Percentiles rank a stretch among this genome's conserved stretches.
Conservation (phyloP, 805 yeast species). For the Saturnispora kantuleensis region DNA sequence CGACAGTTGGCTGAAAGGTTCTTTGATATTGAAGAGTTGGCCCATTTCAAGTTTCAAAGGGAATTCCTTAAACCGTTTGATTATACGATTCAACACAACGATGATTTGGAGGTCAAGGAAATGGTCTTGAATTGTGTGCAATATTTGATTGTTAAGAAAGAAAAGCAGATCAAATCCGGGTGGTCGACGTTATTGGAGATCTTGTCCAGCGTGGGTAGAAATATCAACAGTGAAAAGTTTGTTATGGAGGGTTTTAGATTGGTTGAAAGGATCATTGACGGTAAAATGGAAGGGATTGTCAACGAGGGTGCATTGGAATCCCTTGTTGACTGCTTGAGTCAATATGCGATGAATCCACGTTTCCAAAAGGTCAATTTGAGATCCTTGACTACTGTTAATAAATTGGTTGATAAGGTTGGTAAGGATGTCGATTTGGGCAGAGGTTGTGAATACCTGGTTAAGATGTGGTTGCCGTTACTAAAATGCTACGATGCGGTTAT, state of each 20-base stretch:
- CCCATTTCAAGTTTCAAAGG: conserved; percentile 92
- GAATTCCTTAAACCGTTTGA: conserved; percentile 90
- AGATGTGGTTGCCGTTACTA: conserved; percentile 80
- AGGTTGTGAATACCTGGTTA: conserved; percentile 34
- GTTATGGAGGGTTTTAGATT: conserved; percentile 57
- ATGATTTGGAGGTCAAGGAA: conserved; percentile 63
- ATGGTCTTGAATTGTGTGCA: conserved; percentile 85
- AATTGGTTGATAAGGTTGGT: conserved; percentile 51
- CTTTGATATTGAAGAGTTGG: conserved; percentile 83
- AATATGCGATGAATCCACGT: conserved; percentile 72
- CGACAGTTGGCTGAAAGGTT: conserved; percentile 90
- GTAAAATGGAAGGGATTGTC: conserved; percentile 52
- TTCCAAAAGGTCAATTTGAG: conserved; percentile 76
- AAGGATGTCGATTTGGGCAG: conserved; percentile 24
- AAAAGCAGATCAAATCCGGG: conserved; percentile 74
- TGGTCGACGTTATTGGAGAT: conserved; percentile 87
- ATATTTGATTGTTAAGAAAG: conserved; percentile 73
- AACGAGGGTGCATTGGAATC: conserved; percentile 60
- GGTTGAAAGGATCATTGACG: conserved; percentile 50
- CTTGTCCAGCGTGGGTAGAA: conserved; percentile 58
- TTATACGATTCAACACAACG: conserved; percentile 60
- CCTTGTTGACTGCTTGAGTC: conserved; percentile 66
- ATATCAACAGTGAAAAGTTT: conserved; percentile 43
- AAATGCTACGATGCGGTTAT: conserved; percentile 79
- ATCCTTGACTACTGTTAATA: conserved; percentile 64